These are phyloP conservation scores for Paraleonurus japonicus DNA, from an alignment of 257 asterid genomes.

Conservation along the genomic window DNA sequence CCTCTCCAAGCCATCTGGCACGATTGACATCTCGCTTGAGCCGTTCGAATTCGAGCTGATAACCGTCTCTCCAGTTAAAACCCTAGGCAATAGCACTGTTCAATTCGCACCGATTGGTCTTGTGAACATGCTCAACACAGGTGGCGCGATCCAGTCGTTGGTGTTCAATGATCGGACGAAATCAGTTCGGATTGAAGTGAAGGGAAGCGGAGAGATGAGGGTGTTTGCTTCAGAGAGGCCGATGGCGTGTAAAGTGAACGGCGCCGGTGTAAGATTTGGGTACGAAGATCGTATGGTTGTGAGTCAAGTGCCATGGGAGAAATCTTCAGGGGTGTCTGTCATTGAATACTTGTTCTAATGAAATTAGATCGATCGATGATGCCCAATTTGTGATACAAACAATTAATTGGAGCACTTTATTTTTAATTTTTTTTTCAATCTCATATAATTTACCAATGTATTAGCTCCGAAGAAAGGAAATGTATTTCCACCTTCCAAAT, in stretches of 20 bases:
- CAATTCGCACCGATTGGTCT: constrained; percentile 70
- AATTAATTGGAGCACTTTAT: constrained; percentile 12
- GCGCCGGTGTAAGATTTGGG: constrained; percentile 37
- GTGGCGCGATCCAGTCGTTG: constrained; percentile 59
- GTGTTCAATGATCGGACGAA: constrained; percentile 24
- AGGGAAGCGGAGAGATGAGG: constrained; percentile 77
- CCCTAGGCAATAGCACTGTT: constrained; percentile 23
- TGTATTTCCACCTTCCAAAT: constrained; percentile 27
- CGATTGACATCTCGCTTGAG: constrained; percentile 45
- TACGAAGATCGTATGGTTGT: constrained; percentile 51
- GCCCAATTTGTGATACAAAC: constrained; percentile 15
- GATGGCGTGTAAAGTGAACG: constrained; percentile 43
- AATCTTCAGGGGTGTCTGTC: constrained; percentile 46
- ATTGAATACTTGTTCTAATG: constrained; percentile 56
- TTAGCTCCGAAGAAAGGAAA: constrained; percentile 24
- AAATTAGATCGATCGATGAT: background rate
- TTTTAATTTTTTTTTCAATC: background rate
- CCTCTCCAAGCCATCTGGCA: constrained; percentile 41
- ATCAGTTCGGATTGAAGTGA: constrained; percentile 50
- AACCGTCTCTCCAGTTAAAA: constrained; percentile 47
- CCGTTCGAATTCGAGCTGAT: constrained; percentile 70
- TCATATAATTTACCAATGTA: constrained; percentile 22
- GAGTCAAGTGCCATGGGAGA: constrained; percentile 57
- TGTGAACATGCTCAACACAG: constrained; percentile 68
- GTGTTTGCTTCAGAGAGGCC: constrained; percentile 64